Base-by-base conservation (phyloP, 2,329 filamentous ascomycete species). In the Fusarium tuaranense region DNA sequence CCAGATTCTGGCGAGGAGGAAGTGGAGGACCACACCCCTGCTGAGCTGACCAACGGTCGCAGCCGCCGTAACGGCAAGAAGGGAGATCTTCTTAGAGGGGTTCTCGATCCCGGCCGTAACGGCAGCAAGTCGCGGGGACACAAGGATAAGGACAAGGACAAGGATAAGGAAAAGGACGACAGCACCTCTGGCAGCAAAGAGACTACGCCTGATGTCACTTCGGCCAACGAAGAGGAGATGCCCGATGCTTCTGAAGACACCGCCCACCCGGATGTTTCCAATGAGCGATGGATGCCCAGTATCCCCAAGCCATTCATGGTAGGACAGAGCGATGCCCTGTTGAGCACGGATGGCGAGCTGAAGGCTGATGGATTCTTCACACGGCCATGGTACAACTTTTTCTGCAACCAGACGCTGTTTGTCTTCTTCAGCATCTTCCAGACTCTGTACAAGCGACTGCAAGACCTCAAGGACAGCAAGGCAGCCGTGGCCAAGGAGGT, bases 351-450 rank as follows among this genome's bases (percentile, higher is more conserved):
- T 75, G 90, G 88, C 80, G 91, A 88, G 83, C 90, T 89, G 78
- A 96, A 89, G 87, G 93, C 84, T 70, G 95, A 98, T 71, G 93
- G 95, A 62, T 92, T 94, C 68, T 97, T 97, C 83, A 88, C 89
- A 76, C 93, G 95, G 57, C 91, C 92, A 13, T 92, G 91, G 83
- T 97, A 95, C 86, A 96, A 96, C 81, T 91, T 98, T 81, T 99
- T 97, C 85, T 93, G 92, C 81, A 98, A 98, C 82, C 90, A 95
- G 78, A 94, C 93, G 5, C 92, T 99, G 69, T 98, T 95, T 81
- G 95, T 97, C 83, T 98, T 99, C 87, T 93, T 99, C 86, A 94
- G 93, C 76, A 92, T 98, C 71, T 97, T 99, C 82, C 92, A 98
- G 80, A 93, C 93, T n/a, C 87, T 99, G 7, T 98, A 98, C 84